Percentiles rank a stretch among this genome's conserved stretches.
These are phyloP conservation scores for Platanus orientalis DNA, from an alignment of 164 flowering plant species.

Conservation along the genomic window DNA sequence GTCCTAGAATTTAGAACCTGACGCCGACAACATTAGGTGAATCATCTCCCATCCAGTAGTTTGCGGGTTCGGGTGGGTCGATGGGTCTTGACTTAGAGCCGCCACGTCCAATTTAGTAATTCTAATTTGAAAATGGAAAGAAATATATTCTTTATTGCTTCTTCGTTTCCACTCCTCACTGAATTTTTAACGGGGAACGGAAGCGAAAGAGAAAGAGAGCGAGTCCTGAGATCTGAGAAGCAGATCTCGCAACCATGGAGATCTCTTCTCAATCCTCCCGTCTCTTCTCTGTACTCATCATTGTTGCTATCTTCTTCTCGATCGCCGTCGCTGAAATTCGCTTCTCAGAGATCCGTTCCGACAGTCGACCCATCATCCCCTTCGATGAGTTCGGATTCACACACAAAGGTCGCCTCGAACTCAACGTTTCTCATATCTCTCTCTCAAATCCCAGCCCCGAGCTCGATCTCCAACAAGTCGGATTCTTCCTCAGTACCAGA, in stretches of 20 bases:
- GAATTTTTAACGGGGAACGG: too few species aligned
- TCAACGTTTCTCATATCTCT: constrained; percentile 52
- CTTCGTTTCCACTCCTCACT: too few species aligned
- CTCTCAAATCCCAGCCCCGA: constrained; percentile 39
- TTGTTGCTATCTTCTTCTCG: constrained; percentile 22
- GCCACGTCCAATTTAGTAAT: too few species aligned
- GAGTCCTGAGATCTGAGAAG: too few species aligned
- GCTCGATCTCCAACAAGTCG: constrained; percentile 46
- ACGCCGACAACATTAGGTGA: too few species aligned
- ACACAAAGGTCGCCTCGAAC: constrained; percentile 66
- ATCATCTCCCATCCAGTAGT: too few species aligned
- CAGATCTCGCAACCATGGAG: constrained; percentile 25
- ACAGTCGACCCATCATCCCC: constrained; percentile 67
- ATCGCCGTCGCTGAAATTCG: constrained; percentile 57
- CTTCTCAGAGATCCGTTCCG: constrained; percentile 51
- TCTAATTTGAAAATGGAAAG: too few species aligned
- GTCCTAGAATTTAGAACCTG: too few species aligned
- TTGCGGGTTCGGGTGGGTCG: too few species aligned
- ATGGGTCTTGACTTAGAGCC: too few species aligned
- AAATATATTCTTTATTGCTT: too few species aligned
- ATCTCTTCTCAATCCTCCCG: constrained; percentile 5
- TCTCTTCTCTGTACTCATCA: constrained; percentile 20
- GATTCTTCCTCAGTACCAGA: constrained; percentile 83
- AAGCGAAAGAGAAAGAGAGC: too few species aligned
- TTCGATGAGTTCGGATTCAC: constrained; percentile 94